These are phyloP conservation scores for Yamadazyma kanchanaburiensis DNA, from an alignment of 1,139 yeast genomes.

Conservation along the genomic window DNA sequence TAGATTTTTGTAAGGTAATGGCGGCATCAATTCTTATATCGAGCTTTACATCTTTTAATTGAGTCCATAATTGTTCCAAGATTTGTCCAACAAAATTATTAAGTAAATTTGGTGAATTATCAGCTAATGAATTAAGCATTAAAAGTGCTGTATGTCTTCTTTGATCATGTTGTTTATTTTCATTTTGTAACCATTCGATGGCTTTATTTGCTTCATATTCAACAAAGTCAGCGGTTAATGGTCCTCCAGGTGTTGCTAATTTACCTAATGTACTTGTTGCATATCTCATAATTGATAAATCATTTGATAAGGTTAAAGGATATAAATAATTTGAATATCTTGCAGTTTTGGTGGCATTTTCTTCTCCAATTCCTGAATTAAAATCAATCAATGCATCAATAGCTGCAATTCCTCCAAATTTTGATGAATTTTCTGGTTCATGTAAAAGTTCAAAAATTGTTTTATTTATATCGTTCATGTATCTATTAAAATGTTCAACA, in stretches of 20 bases:
- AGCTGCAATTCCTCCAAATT: constrained; percentile 89
- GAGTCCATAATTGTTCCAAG: constrained; percentile 82
- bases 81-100: constrained; percentile 77
- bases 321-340: constrained; percentile 86
- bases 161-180: constrained; percentile 71
- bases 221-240: constrained; percentile 86
- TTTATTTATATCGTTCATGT: constrained; percentile 83
- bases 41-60: constrained; percentile 73
- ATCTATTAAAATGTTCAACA: constrained; percentile 74
- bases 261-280: constrained; percentile 88
- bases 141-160: constrained; percentile 90
- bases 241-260: constrained; percentile 85
- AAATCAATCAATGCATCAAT: constrained; percentile 83
- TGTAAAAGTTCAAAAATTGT: constrained; percentile 83
- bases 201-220: constrained; percentile 90
- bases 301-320: constrained; percentile 76
- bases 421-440: constrained; percentile 57
- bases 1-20: constrained; percentile 70
- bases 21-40: constrained; percentile 84
- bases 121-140: constrained; percentile 78
- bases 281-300: constrained; percentile 76
- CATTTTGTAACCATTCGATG: constrained; percentile 83
- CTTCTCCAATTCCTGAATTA: constrained; percentile 64
- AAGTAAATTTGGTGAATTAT: constrained; percentile 81
- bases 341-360: constrained; percentile 84